Percentiles rank a stretch among this genome's conserved stretches.
phyloP scores from a whole-genome alignment of 2,329 filamentous ascomycete species.

The Chalaropsis ovoidea region DNA sequence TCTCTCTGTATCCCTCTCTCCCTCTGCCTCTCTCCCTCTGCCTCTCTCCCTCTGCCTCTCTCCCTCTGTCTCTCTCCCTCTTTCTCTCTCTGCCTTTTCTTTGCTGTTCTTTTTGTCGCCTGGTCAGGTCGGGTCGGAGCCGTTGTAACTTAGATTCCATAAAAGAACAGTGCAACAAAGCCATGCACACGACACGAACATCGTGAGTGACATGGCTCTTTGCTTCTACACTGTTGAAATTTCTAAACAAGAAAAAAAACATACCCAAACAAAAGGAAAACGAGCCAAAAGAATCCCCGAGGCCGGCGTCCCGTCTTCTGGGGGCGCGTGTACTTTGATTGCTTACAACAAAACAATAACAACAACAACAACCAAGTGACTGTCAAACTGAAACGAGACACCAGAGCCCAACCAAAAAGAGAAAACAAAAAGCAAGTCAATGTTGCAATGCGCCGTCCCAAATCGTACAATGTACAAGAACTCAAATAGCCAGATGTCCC shows the following conservation, averaged over 20 bases:
- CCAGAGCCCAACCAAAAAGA: too few species aligned
- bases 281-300: too few species aligned
- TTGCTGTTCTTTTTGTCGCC: conserved; percentile 3
- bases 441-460: conserved; percentile 12
- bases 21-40: background rate
- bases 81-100: background rate
- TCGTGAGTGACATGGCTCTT: background rate
- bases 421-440: background rate
- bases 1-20: background rate
- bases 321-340: too few species aligned
- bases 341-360: too few species aligned
- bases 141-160: conserved; percentile 13
- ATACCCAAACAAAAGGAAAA: background rate
- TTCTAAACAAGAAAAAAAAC: conserved; percentile 7
- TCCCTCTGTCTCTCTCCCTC: background rate
- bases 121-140: background rate
- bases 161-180: conserved; percentile 7
- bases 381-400: too few species aligned
- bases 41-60: background rate
- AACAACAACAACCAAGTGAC: background rate
- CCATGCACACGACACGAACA: background rate
- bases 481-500: conserved; percentile 10
- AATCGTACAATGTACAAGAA: conserved; percentile 3
- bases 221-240: conserved; percentile 6
- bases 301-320: too few species aligned